A percentile compares a stretch with the other conserved stretches of the same genome.
phyloP scores from a whole-genome alignment of 2,329 filamentous ascomycete genomes.

The Coleophoma cylindrospora region DNA sequence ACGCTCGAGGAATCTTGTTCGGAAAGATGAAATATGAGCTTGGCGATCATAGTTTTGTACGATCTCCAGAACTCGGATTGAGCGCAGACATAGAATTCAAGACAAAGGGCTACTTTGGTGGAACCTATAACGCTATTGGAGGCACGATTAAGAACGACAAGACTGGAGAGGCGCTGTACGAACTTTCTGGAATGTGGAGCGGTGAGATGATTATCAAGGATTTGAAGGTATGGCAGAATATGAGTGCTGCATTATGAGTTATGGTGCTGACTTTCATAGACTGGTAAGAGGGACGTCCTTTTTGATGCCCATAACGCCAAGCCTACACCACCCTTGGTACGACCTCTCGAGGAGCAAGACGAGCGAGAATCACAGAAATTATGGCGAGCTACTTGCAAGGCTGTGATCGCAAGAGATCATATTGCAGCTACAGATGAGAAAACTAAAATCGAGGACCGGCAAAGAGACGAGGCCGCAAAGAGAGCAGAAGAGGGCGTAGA shows the following conservation, averaged over 20 bases:
- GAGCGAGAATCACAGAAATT: constrained; percentile 86
- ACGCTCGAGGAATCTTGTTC: constrained; percentile 91
- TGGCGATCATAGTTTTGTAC: constrained; percentile 89
- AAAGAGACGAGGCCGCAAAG: constrained; percentile 81
- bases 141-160: constrained; percentile 85
- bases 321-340: constrained; percentile 66
- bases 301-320: constrained; percentile 81
- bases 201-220: constrained; percentile 93
- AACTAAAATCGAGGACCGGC: constrained; percentile 89
- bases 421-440: constrained; percentile 90
- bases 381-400: constrained; percentile 77
- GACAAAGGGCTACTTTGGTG: constrained; percentile 94
- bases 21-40: constrained; percentile 99
- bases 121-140: constrained; percentile 93
- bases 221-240: constrained; percentile 54
- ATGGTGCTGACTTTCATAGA: constrained; percentile 45
- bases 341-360: constrained; percentile 80
- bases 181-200: constrained; percentile 89
- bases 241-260: neutral
- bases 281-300: constrained; percentile 80
- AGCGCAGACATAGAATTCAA: constrained; percentile 96
- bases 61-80: constrained; percentile 82
- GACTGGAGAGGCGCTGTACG: constrained; percentile 82
- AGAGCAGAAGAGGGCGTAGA: constrained; percentile 74
- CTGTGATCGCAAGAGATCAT: constrained; percentile 81